Conservation (phyloP, 257 asterid species). For the Capsicum pubescens region DNA sequence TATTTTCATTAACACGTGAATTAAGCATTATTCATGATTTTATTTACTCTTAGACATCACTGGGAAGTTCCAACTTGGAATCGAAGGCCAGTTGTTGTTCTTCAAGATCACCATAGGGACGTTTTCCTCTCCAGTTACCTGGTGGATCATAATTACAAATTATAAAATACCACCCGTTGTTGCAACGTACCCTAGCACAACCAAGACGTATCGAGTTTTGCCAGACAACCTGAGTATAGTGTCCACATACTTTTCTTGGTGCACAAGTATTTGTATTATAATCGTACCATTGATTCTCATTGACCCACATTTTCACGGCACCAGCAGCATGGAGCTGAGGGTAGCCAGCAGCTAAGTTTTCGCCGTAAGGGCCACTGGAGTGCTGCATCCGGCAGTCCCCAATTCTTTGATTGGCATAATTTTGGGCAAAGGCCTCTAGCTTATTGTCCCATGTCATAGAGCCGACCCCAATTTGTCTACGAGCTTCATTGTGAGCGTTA, state of each 20-base stretch:
- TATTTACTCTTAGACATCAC: no score
- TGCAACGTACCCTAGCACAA: conserved; percentile 34
- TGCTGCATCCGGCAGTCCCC: conserved; percentile 49
- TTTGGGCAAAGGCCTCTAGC: conserved; percentile 47
- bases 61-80: conserved; percentile 19
- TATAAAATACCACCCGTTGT: conserved; percentile 28
- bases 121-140: conserved; percentile 30
- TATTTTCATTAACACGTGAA: no score
- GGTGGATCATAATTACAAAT: conserved; percentile 36
- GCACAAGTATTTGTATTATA: conserved; percentile 19
- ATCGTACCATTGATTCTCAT: no score
- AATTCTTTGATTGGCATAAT: conserved; percentile 38
- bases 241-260: conserved; percentile 35
- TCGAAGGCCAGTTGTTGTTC: neutral
- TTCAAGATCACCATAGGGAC: conserved; percentile 24
- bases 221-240: conserved; percentile 39
- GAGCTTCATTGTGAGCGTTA: conserved; percentile 46
- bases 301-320: no score
- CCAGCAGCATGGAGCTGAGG: no score
- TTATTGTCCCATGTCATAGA: conserved; percentile 48
- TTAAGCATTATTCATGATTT: no score
- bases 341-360: conserved; percentile 32
- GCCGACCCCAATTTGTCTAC: conserved; percentile 41
- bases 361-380: conserved; percentile 55
- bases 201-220: conserved; percentile 24